These are phyloP conservation scores for Harringtonia aguacate DNA, from an alignment of 2,329 filamentous ascomycete species.

Conservation along the genomic window DNA sequence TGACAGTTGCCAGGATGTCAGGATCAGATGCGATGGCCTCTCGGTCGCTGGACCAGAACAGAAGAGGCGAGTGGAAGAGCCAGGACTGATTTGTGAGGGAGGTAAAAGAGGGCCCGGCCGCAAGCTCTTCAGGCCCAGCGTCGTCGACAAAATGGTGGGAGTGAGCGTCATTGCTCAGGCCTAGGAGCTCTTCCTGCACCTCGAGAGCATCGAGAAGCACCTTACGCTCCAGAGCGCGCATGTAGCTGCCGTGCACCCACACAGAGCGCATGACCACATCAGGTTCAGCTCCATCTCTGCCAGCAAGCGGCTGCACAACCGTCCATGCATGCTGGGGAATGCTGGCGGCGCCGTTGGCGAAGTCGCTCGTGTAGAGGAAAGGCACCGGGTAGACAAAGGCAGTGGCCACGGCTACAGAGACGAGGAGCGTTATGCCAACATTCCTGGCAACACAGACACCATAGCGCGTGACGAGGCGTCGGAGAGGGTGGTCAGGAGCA, in stretches of 20 bases:
- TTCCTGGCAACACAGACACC: constrained; percentile 61
- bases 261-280: constrained; percentile 76
- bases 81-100: constrained; percentile 51
- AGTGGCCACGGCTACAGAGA: constrained; percentile 62
- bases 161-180: constrained; percentile 44
- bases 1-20: constrained; percentile 59
- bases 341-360: constrained; percentile 59
- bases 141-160: constrained; percentile 25
- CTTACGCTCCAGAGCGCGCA: constrained; percentile 58
- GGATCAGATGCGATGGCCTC: constrained; percentile 46
- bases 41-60: constrained; percentile 66
- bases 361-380: constrained; percentile 63
- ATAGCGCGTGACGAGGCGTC: constrained; percentile 55
- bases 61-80: constrained; percentile 74
- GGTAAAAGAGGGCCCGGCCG: constrained; percentile 25
- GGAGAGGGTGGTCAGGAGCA: constrained; percentile 52
- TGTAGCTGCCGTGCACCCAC: constrained; percentile 74
- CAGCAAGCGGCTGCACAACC: constrained; percentile 54
- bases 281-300: constrained; percentile 38
- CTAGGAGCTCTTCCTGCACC: constrained; percentile 60
- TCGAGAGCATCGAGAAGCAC: constrained; percentile 57
- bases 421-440: constrained; percentile 61
- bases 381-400: constrained; percentile 64
- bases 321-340: constrained; percentile 77
- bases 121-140: constrained; percentile 11